These are phyloP conservation scores for Cryptosporidium ryanae DNA, from an alignment of 169 alveolate genomes.

Conservation along the genomic window DNA sequence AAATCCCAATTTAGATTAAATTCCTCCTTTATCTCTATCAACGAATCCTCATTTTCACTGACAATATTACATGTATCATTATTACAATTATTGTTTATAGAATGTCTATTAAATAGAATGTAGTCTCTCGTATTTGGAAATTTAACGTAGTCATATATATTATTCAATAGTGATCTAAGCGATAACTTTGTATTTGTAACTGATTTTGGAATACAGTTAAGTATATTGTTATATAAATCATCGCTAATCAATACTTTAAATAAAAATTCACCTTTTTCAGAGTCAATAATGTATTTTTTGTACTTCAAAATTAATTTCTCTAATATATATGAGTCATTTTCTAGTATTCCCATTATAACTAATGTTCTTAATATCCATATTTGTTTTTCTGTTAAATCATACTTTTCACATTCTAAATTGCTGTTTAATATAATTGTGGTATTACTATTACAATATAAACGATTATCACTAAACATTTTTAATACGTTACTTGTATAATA, in stretches of 20 bases:
- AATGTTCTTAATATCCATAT: constrained; percentile 41
- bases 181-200: constrained; percentile 8
- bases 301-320: neutral
- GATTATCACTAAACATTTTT: neutral
- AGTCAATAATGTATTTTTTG: constrained; percentile 28
- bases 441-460: neutral
- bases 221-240: constrained; percentile 39
- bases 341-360: constrained; percentile 47
- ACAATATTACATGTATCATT: neutral
- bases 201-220: constrained; percentile 44
- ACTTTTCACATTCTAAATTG: neutral
- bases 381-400: constrained; percentile 6
- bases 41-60: no score
- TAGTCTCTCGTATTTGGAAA: constrained; percentile 57
- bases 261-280: constrained; percentile 24
- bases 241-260: constrained; percentile 33
- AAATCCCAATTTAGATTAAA: constrained; percentile 6
- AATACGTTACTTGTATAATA: neutral
- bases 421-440: neutral
- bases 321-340: constrained; percentile 20
- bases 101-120: neutral
- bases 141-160: constrained; percentile 38
- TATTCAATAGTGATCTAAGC: constrained; percentile 23
- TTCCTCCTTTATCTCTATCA: no score
- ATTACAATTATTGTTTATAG: neutral